These are phyloP conservation scores for Saccharomyces jurei DNA, from an alignment of 805 yeast species.

Conservation along the genomic window DNA sequence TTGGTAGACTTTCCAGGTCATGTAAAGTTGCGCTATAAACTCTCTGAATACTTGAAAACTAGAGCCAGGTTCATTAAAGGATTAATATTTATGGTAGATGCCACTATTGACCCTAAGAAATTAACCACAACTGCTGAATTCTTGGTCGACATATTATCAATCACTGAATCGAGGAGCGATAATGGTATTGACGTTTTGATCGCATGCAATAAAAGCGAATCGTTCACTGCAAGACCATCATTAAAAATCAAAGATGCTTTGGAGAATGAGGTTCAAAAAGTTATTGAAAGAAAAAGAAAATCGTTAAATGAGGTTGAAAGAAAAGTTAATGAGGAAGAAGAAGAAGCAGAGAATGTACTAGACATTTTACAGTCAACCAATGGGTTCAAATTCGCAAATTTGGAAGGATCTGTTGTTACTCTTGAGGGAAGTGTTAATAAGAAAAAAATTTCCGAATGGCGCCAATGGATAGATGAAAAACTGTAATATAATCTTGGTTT, in stretches of 20 bases:
- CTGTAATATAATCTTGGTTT: background rate
- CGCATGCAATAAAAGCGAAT: slow-evolving; percentile 80
- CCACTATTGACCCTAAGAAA: slow-evolving; percentile 45
- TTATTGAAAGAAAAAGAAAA: slow-evolving; percentile 38
- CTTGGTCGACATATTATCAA: slow-evolving; percentile 49
- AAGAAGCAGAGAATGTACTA: slow-evolving; percentile 27
- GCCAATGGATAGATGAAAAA: slow-evolving; percentile 70
- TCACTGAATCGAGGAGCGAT: slow-evolving; percentile 49
- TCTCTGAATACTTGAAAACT: slow-evolving; percentile 40
- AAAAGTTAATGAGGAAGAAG: slow-evolving; percentile 15
- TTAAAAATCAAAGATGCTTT: slow-evolving; percentile 49
- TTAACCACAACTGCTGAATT: slow-evolving; percentile 50
- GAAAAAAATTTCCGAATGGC: slow-evolving; percentile 51
- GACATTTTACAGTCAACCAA: slow-evolving; percentile 7
- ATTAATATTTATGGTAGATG: slow-evolving; percentile 68
- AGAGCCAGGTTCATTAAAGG: slow-evolving; percentile 47
- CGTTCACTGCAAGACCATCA: slow-evolving; percentile 73
- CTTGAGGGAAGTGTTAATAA: slow-evolving; percentile 65
- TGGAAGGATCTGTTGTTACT: slow-evolving; percentile 69
- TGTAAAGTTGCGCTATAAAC: slow-evolving; percentile 55
- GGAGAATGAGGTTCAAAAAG: slow-evolving; percentile 54
- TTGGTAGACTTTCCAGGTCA: slow-evolving; percentile 88
- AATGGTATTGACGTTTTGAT: slow-evolving; percentile 68
- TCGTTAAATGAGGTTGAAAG: slow-evolving; percentile 39
- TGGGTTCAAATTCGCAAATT: slow-evolving; percentile 53